Percentiles rank a stretch among this genome's conserved stretches.
These are phyloP conservation scores for Suhomyces faveliae DNA, from an alignment of 805 yeast genomes.

Conservation along the genomic window DNA sequence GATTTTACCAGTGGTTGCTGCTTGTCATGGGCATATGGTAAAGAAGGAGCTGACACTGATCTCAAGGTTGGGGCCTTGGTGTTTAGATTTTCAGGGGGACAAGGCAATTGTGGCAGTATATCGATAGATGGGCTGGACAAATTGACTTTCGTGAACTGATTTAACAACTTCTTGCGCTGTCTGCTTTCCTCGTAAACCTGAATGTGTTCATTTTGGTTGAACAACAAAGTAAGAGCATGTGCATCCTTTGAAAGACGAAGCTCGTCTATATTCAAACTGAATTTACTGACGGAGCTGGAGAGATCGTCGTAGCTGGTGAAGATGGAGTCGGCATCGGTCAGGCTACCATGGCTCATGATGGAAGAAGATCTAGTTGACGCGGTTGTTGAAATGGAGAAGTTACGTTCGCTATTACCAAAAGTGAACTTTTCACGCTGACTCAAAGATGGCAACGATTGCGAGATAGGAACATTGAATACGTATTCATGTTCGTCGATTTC, in stretches of 20 bases:
- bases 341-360: conserved; percentile 35
- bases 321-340: conserved; percentile 14
- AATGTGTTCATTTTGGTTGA: conserved; percentile 24
- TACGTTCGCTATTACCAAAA: conserved; percentile 20
- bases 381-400: conserved; percentile 23
- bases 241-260: conserved; percentile 32
- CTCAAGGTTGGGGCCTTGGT: background rate
- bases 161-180: conserved; percentile 20
- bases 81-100: background rate
- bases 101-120: conserved; percentile 1
- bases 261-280: conserved; percentile 11
- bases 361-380: conserved; percentile 47
- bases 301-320: conserved; percentile 9
- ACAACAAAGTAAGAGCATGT: conserved; percentile 28
- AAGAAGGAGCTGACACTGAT: conserved; percentile 7
- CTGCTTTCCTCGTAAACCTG: conserved; percentile 25
- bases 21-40: background rate
- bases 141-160: conserved; percentile 17
- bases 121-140: conserved; percentile 7
- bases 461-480: conserved; percentile 64
- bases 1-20: background rate
- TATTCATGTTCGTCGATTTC: conserved; percentile 49
- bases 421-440: conserved; percentile 34
- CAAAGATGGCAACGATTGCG: conserved; percentile 49
- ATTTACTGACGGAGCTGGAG: background rate